A percentile compares a stretch with the other conserved stretches of the same genome.
Conservation (phyloP, 2,329 filamentous ascomycete genomes). For the Botryotinia calthae region DNA sequence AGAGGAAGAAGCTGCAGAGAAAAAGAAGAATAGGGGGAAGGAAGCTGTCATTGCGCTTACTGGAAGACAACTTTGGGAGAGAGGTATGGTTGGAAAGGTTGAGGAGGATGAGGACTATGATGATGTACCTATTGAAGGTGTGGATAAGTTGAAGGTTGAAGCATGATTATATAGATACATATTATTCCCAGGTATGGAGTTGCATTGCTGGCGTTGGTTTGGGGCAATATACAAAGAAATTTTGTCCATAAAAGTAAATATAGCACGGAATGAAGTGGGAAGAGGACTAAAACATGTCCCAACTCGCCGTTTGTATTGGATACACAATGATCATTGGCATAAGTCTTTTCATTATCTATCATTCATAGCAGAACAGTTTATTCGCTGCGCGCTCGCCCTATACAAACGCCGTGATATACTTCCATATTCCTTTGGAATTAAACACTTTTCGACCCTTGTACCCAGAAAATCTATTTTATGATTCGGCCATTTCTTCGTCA, state of each 20-base stretch:
- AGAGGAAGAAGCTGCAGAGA: constrained; percentile 73
- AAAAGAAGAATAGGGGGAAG: constrained; percentile 74
- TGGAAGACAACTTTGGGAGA: constrained; percentile 76
- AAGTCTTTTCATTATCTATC: constrained; percentile 16
- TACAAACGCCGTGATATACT: constrained; percentile 24
- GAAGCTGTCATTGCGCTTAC: constrained; percentile 69
- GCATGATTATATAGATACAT: constrained; percentile 36
- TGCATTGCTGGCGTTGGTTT: constrained; percentile 36
- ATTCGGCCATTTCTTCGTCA: constrained; percentile 54
- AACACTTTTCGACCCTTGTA: neutral
- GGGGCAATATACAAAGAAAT: neutral
- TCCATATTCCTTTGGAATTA: neutral
- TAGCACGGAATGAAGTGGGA: neutral
- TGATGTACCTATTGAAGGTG: constrained; percentile 53
- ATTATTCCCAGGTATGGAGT: constrained; percentile 28
- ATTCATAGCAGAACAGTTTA: neutral
- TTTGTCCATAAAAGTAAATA: neutral
- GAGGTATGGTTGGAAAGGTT: constrained; percentile 64
- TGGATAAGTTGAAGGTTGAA: constrained; percentile 72
- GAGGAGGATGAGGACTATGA: constrained; percentile 67
- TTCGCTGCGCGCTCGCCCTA: neutral
- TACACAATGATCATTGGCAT: neutral
- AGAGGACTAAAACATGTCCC: neutral
- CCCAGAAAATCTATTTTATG: constrained; percentile 33
- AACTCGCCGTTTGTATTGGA: neutral